Conservation (phyloP, 1,139 yeast species). For the Diutina neorugosa region DNA sequence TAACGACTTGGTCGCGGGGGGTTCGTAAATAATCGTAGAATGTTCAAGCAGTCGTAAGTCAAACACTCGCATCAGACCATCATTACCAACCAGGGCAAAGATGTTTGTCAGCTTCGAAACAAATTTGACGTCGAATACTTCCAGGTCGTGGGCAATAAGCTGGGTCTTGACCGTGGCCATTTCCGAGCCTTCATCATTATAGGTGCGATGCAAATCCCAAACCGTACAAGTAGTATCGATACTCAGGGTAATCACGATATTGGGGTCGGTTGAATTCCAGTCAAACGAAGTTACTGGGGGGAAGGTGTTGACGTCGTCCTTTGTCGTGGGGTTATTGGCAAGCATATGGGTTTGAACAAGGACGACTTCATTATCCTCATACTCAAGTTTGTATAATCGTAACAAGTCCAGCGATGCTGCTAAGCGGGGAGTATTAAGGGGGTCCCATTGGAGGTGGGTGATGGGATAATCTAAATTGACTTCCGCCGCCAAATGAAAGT, state of each 20-base stretch:
- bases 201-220: conserved; percentile 62
- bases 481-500: conserved; percentile 41
- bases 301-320: conserved; percentile 32
- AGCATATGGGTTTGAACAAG: conserved; percentile 28
- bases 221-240: conserved; percentile 95
- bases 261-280: conserved; percentile 72
- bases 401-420: conserved; percentile 66
- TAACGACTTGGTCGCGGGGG: conserved; percentile 9
- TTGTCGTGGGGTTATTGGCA: conserved; percentile 25
- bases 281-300: conserved; percentile 91
- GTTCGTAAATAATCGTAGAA: conserved; percentile 86
- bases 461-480: conserved; percentile 49
- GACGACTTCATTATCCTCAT: conserved; percentile 20
- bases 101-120: conserved; percentile 63
- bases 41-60: conserved; percentile 85
- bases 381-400: conserved; percentile 47
- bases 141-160: conserved; percentile 90
- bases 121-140: conserved; percentile 87
- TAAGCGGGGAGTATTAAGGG: conserved; percentile 25
- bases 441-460: conserved; percentile 68
- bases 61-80: conserved; percentile 87
- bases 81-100: conserved; percentile 90
- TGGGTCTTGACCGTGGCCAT: conserved; percentile 80
- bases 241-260: conserved; percentile 67
- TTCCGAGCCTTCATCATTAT: conserved; percentile 23